These are phyloP conservation scores for Piloderma croceum DNA, from an alignment of 768 basidiomycete species.

Conservation along the genomic window DNA sequence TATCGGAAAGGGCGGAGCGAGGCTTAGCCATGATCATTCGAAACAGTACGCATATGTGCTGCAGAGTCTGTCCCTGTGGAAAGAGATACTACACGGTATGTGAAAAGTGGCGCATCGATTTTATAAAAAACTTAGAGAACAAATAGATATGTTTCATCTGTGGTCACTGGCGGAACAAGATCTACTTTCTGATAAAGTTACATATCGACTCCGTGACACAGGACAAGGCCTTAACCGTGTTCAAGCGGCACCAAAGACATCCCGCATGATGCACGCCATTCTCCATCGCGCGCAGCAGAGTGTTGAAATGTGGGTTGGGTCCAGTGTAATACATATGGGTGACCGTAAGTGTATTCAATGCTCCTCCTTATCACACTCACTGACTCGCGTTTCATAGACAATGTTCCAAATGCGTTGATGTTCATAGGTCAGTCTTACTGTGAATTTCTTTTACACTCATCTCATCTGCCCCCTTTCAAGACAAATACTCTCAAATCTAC, in stretches of 20 bases:
- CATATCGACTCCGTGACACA: constrained; percentile 81
- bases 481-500: constrained; percentile 91
- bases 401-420: constrained; percentile 78
- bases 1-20: constrained; percentile 73
- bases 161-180: constrained; percentile 82
- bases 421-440: constrained; percentile 54
- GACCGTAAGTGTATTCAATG: constrained; percentile 57
- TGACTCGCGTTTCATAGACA: no score
- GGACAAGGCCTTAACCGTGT: constrained; percentile 90
- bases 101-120: neutral
- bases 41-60: constrained; percentile 84
- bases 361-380: no score
- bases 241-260: constrained; percentile 80
- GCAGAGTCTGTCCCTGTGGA: constrained; percentile 83
- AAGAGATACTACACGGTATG: constrained; percentile 77
- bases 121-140: constrained; percentile 3
- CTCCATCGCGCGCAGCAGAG: constrained; percentile 77
- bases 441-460: neutral
- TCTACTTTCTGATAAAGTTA: constrained; percentile 64
- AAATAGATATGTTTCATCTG: constrained; percentile 81
- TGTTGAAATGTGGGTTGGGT: constrained; percentile 81
- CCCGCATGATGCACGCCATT: constrained; percentile 86
- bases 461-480: constrained; percentile 18
- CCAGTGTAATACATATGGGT: constrained; percentile 85
- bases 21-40: constrained; percentile 77